Base-by-base conservation (phyloP, 1,284 basidiomycete species). In the Stereum hirsutum region DNA sequence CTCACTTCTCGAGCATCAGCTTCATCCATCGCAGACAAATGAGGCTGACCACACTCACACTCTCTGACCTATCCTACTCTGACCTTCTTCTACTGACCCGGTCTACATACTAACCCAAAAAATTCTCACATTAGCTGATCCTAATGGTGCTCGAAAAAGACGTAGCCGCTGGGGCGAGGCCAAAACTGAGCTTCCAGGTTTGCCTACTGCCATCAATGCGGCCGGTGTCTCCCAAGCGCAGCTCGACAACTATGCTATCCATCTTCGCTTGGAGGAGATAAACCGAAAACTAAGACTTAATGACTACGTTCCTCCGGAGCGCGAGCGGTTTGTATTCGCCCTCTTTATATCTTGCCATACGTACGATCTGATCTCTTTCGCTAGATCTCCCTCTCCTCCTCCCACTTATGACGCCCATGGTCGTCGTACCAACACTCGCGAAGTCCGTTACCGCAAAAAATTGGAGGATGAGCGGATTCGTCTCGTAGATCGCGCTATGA, bases 321-420 rank as follows among this genome's bases (percentile, higher is more conserved):
- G 88, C 48, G 93, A 97, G 70, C 77, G 92, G 87, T 83, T 54
- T 35, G 68, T 60, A 15, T 40, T 11, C 26, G 30, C 26, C 28
- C 37, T 41, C 11, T 27, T 27, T 27, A 40, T 19, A 37, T 6
- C 19, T 46, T 39, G 34, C 34, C 38, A 19, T 33, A 32, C 30
- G 36, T 31, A 41, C 46, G 33, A 55, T 59, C 54, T 58, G 61
- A 40, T 54, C 33, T n/a, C 39, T 39, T 30, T 43, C 45, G 14
- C n/a, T 40, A 90, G 92, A 46, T 96, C 93, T 0, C 86, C 91
- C 12, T 99, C 96, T 23, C 96, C 96, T 31, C 92, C 95, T 8
- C 96, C 96, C 12, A 94, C 91, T 2, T 99, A 99, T 60, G 96
- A 99, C 64, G 80, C 81, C 7, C 92, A 98, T 57, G 96, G 96